These are phyloP conservation scores for Nelumbo lutea DNA, from an alignment of 164 flowering plant genomes.

Conservation along the genomic window DNA sequence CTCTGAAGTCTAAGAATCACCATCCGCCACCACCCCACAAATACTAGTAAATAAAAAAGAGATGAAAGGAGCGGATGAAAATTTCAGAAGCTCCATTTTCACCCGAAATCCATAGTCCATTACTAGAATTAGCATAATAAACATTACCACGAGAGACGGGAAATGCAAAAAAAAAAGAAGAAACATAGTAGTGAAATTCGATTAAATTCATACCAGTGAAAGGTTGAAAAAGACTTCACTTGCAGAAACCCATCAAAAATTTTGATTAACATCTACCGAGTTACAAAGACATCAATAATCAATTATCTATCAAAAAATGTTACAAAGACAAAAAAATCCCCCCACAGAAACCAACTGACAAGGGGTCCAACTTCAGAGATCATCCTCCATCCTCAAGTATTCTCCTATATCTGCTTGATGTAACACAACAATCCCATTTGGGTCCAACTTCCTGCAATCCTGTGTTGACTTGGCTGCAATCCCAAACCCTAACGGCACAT, in stretches of 20 bases:
- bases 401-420: constrained; percentile 21
- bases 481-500: constrained; percentile 72
- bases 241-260: background rate
- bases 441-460: constrained; percentile 50
- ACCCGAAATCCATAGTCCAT: background rate
- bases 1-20: no score
- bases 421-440: constrained; percentile 20
- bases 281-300: background rate
- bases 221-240: background rate
- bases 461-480: constrained; percentile 52
- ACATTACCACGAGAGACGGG: no score
- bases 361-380: constrained; percentile 5
- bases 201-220: background rate
- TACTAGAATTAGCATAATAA: background rate
- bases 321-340: background rate
- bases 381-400: constrained; percentile 23
- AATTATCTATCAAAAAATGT: background rate
- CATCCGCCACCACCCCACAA: no score
- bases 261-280: background rate
- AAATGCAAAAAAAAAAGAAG: background rate
- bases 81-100: background rate
- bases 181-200: background rate
- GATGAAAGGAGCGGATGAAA: no score
- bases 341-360: no score
- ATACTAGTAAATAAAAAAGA: no score